Base-by-base conservation (phyloP, 192 early-diverging fungal genomes). In the Diversispora epigaea region DNA sequence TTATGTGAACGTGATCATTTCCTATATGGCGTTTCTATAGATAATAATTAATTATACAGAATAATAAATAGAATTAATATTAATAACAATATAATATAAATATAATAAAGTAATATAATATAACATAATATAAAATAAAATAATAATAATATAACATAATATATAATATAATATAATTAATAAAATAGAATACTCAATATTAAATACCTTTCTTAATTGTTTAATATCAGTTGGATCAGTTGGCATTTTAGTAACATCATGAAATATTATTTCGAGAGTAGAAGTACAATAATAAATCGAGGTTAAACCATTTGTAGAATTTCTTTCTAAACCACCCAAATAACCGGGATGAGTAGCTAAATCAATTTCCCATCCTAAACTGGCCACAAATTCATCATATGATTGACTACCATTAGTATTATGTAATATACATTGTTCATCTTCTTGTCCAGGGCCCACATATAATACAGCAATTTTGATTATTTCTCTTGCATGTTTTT, bases 1-100 rank as follows among this genome's bases (percentile, higher is more conserved):
- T 86, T 61, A 99, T 95, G 75, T 99, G 97, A 7, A 99, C 94
- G 78, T 98, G 96, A 76, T 99, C 96, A 78, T 99, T 99, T 40
- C 97, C 97, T 80, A 99, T 93, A 75, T 99, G 97, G 12, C 97
- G 91, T 90, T 99, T 99, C 93, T 94, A 77, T 32, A 32, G 0
- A 32, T 32, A 32, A 32, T 32, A 32, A 32, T 32, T 32, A 32
- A 32, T 32, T 32, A 32, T 32, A 32, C 2, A 2, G 2, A 1
- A 32, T 1, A 32, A 32, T 32, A 32, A 32, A 32, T 32, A 32
- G 2, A 32, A 32, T 32, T 32, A 32, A 32, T 32, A 32, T 32
- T 32, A 32, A 32, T 32, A 32, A 32, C 0, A 32, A 32, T 32
- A 32, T 0, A 32, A 32, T 32, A 32, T 32, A 32, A 32, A 32